phyloP scores from a whole-genome alignment of 164 flowering plant genomes.

The Vitis riparia region DNA sequence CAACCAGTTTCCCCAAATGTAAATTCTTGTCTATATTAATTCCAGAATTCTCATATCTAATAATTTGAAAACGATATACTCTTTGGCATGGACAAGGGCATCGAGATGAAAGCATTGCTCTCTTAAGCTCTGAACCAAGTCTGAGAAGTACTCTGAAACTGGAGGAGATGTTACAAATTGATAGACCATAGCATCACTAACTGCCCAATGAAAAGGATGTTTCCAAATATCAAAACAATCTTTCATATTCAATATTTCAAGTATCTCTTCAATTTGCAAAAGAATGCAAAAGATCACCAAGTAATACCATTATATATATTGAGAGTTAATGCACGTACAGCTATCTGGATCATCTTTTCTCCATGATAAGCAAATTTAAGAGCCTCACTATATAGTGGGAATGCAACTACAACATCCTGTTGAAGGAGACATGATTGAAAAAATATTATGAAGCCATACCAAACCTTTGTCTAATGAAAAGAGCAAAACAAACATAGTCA shows the following conservation, averaged over 20 bases:
- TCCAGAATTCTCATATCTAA: not conserved
- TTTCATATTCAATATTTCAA: slow-evolving; percentile 1
- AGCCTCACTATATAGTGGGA: slow-evolving; percentile 60
- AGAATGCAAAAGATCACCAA: slow-evolving; percentile 1
- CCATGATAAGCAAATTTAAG: slow-evolving; percentile 61
- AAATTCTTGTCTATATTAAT: not conserved
- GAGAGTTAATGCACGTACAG: slow-evolving; percentile 62
- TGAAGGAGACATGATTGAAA: not conserved
- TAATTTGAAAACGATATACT: slow-evolving; percentile 31
- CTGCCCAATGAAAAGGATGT: slow-evolving; percentile 52
- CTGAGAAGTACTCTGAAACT: slow-evolving; percentile 53
- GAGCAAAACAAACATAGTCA: not conserved
- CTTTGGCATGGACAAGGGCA: slow-evolving; percentile 30
- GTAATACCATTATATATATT: slow-evolving; percentile 51
- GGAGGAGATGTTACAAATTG: slow-evolving; percentile 55
- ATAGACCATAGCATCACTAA: slow-evolving; percentile 58
- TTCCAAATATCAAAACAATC: slow-evolving; percentile 26
- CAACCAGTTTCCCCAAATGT: slow-evolving; percentile 4
- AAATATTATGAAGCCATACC: not conserved
- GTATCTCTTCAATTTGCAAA: not conserved
- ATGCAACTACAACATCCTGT: slow-evolving; percentile 57
- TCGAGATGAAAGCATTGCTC: slow-evolving; percentile 49
- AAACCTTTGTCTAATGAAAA: not conserved
- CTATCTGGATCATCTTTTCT: slow-evolving; percentile 74
- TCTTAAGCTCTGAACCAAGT: slow-evolving; percentile 43